Percentiles rank a stretch among this genome's conserved stretches.
Conservation (phyloP, 306 rosid genomes). For the Citrullus amarus region DNA sequence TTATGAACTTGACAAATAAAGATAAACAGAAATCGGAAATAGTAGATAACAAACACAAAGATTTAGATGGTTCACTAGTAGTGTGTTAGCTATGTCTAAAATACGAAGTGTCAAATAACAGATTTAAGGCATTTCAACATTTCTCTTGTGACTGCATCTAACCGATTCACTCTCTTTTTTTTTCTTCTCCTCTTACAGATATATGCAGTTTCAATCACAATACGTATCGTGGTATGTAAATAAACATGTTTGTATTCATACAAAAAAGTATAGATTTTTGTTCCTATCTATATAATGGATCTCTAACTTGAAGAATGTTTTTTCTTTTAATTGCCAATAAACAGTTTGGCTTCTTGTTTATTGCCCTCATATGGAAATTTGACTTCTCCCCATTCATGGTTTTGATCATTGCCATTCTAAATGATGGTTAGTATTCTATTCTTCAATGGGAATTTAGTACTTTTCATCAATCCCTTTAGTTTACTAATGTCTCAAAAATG, state of each 20-base stretch:
- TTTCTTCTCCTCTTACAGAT: constrained; percentile 37
- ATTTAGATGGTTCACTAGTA: too few species aligned
- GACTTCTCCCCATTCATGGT: constrained; percentile 99
- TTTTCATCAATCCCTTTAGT: background rate
- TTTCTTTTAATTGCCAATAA: constrained; percentile 11
- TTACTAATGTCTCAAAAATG: background rate
- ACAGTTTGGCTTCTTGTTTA: constrained; percentile 96
- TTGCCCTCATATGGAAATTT: constrained; percentile 89
- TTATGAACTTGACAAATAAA: too few species aligned
- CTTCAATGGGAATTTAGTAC: background rate
- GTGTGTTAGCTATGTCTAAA: too few species aligned
- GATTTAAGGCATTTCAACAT: background rate
- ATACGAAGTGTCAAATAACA: too few species aligned
- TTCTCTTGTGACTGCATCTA: background rate
- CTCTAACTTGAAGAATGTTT: constrained; percentile 1
- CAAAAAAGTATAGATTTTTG: background rate
- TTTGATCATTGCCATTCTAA: constrained; percentile 90
- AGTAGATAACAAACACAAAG: too few species aligned
- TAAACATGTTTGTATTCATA: background rate
- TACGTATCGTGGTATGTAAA: constrained; percentile 88
- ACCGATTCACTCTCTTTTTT: background rate
- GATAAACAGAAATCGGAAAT: too few species aligned
- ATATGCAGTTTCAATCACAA: constrained; percentile 95
- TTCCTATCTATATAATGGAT: background rate
- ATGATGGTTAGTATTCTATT: constrained; percentile 50